phyloP scores from a whole-genome alignment of 2,329 filamentous ascomycete genomes.

The Trichoderma harzianum region DNA sequence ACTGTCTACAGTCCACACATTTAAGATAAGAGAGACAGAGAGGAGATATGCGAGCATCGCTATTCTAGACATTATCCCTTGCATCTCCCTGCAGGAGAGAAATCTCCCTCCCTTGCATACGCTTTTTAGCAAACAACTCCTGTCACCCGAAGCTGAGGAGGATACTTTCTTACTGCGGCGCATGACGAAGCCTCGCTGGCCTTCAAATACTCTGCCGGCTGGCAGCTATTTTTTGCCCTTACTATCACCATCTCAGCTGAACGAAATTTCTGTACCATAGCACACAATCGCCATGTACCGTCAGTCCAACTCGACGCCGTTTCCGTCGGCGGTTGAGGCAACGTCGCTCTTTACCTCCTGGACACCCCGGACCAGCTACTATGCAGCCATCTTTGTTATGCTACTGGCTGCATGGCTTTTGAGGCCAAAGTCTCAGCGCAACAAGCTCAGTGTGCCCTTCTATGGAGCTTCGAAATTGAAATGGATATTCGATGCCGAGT shows the following conservation, averaged over 20 bases:
- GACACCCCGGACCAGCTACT: not conserved
- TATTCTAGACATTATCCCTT: not conserved
- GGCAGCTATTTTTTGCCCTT: not conserved
- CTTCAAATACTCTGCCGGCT: not conserved
- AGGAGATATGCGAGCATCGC: not conserved
- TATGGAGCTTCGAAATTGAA: conserved; percentile 48
- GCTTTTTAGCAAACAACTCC: not conserved
- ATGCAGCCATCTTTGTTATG: not conserved
- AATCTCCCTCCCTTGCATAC: not conserved
- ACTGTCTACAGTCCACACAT: not conserved
- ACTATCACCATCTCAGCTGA: not conserved
- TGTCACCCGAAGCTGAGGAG: not conserved
- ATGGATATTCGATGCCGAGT: conserved; percentile 51
- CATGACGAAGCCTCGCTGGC: not conserved
- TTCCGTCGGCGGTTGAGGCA: not conserved
- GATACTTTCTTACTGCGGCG: not conserved
- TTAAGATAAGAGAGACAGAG: not conserved
- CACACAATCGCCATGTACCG: not conserved
- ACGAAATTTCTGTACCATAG: not conserved
- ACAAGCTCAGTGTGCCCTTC: conserved; percentile 39
- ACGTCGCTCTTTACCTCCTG: not conserved
- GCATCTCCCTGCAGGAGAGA: not conserved
- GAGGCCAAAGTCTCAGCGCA: conserved; percentile 1
- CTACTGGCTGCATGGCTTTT: conserved; percentile 8
- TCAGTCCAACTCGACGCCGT: not conserved